Evolutionary conservation across 495 filamentous ascomycete genomes (phyloP).

Genomic region (Penicillium angulare): DNA sequence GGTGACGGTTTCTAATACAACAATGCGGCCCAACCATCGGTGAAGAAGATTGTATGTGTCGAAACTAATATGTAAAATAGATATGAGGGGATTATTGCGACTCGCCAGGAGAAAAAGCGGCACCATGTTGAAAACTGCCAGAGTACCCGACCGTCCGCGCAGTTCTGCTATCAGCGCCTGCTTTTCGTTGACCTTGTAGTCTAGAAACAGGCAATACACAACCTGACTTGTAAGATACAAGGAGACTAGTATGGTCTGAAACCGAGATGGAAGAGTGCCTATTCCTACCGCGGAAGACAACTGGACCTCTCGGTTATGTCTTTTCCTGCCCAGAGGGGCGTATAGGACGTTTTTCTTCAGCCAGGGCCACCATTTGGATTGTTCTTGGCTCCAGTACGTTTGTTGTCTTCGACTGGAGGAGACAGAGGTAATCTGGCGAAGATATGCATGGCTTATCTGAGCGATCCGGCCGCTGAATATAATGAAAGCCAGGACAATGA

Average conservation of each 20-base stretch:
- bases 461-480: constrained; percentile 57
- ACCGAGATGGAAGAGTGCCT: constrained; percentile 82
- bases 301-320: constrained; percentile 87
- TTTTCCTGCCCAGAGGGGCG: constrained; percentile 74
- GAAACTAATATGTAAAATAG: constrained; percentile 80
- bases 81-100: constrained; percentile 91
- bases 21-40: constrained; percentile 89
- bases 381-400: constrained; percentile 62
- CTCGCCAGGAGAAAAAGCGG: constrained; percentile 84
- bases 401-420: constrained; percentile 48
- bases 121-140: constrained; percentile 88
- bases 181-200: constrained; percentile 55
- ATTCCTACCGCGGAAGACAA: constrained; percentile 83
- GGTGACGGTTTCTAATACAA: constrained; percentile 70
- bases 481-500: constrained; percentile 48
- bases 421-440: constrained; percentile 71
- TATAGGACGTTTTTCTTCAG: constrained; percentile 82
- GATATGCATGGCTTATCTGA: constrained; percentile 61
- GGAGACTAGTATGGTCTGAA: constrained; percentile 74
- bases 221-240: constrained; percentile 75
- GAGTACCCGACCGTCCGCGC: constrained; percentile 78
- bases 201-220: constrained; percentile 72
- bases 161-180: constrained; percentile 60
- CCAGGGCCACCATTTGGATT: constrained; percentile 62
- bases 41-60: constrained; percentile 96